phyloP scores from a whole-genome alignment of 345 rosid species.

The Draba incana region DNA sequence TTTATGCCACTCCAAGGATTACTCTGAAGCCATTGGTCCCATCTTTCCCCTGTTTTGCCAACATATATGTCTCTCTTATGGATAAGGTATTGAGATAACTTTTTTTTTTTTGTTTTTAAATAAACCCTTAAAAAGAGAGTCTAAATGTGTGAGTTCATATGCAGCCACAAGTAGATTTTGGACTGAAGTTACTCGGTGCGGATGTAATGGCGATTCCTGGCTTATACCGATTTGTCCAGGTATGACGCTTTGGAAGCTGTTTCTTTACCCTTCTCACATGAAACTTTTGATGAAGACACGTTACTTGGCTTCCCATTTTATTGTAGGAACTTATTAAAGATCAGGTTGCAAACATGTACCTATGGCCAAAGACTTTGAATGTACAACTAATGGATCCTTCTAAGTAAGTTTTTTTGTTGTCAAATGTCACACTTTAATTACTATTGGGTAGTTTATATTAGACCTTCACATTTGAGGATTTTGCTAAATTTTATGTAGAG shows the following conservation, averaged over 20 bases:
- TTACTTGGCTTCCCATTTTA: not conserved
- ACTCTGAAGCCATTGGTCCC: slow-evolving; percentile 92
- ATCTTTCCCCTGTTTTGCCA: slow-evolving; percentile 93
- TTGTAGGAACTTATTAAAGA: slow-evolving; percentile 89
- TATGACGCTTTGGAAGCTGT: slow-evolving; percentile 31
- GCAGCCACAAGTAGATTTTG: slow-evolving; percentile 97
- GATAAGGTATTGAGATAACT: slow-evolving; percentile 57
- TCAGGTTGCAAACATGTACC: slow-evolving; percentile 91
- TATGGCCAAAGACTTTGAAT: slow-evolving; percentile 93
- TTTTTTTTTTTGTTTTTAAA: not conserved
- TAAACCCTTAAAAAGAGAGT: not conserved
- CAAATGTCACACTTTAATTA: not conserved
- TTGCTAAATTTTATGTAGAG: slow-evolving; percentile 46
- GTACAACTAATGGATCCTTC: slow-evolving; percentile 80
- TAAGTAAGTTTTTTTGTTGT: slow-evolving; percentile 45
- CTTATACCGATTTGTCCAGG: slow-evolving; percentile 79
- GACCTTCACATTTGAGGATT: not conserved
- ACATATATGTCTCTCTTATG: slow-evolving; percentile 87
- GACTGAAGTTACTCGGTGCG: slow-evolving; percentile 82
- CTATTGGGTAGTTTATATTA: not conserved
- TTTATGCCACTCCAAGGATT: slow-evolving; percentile 86
- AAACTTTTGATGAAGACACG: not conserved
- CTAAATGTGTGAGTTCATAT: slow-evolving; percentile 27
- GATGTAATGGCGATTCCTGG: slow-evolving; percentile 99
- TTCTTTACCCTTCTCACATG: not conserved